Conservation (phyloP, 2,329 filamentous ascomycete species). For the Penicillium sp. region DNA sequence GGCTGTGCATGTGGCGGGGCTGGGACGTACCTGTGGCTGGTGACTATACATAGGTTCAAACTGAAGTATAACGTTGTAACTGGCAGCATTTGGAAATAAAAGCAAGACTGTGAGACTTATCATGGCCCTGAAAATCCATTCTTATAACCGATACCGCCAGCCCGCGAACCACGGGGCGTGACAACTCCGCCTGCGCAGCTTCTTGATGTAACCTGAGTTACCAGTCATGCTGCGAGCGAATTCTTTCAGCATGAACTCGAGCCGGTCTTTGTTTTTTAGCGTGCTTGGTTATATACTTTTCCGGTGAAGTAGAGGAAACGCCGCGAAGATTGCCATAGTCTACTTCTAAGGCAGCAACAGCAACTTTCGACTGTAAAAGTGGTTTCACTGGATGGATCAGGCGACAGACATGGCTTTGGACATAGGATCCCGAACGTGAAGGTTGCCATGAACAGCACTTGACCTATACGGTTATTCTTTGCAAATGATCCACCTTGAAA, state of each 20-base stretch:
- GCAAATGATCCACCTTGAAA: background rate
- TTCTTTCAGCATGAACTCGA: background rate
- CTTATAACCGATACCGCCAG: constrained; percentile 6
- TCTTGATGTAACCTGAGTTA: constrained; percentile 12
- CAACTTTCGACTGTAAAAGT: background rate
- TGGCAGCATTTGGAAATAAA: background rate
- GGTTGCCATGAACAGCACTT: background rate
- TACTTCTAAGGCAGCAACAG: background rate
- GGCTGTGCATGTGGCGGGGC: constrained; percentile 16
- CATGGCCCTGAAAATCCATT: background rate
- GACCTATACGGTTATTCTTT: background rate
- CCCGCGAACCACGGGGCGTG: constrained; percentile 12
- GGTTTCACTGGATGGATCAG: background rate
- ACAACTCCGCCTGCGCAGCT: constrained; percentile 18
- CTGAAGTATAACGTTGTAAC: background rate
- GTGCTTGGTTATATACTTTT: no score
- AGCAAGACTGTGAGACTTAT: background rate
- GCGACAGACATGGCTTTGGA: background rate
- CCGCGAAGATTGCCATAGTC: background rate
- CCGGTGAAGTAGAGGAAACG: background rate
- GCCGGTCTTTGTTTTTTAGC: background rate
- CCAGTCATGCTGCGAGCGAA: constrained; percentile 15
- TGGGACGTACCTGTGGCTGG: constrained; percentile 6
- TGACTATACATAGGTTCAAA: background rate
- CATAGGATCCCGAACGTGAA: no score